phyloP scores from a whole-genome alignment of 306 rosid genomes.

The Begonia loranthoides region DNA sequence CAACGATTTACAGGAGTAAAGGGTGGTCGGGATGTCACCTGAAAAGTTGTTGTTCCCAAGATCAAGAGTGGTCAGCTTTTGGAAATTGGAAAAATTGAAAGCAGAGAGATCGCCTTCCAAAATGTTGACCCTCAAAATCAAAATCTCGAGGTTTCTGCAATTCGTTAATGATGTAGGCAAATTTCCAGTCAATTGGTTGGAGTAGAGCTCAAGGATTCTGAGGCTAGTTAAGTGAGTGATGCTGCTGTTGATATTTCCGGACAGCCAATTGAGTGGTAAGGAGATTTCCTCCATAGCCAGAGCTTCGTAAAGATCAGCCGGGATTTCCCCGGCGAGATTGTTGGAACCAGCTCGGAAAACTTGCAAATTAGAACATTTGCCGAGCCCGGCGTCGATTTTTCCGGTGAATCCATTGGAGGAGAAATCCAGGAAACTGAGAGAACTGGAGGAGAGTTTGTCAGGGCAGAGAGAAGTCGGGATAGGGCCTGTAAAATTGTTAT shows the following conservation, averaged over 20 bases:
- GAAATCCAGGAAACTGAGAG: conserved; percentile 39
- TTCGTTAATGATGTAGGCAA: conserved; percentile 43
- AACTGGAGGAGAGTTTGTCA: conserved; percentile 11
- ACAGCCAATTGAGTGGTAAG: conserved; percentile 34
- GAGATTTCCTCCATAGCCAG: conserved; percentile 37
- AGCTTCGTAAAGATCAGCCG: conserved; percentile 35
- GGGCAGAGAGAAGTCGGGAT: conserved; percentile 46
- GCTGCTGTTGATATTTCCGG: conserved; percentile 32
- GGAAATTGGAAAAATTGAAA: conserved; percentile 46
- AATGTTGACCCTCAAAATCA: conserved; percentile 57
- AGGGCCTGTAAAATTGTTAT: conserved; percentile 53
- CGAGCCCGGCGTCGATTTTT: conserved; percentile 31
- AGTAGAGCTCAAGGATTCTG: conserved; percentile 49
- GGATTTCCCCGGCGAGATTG: conserved; percentile 36
- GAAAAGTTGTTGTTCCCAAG: conserved; percentile 55
- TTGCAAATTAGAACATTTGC: conserved; percentile 45
- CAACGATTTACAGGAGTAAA: conserved; percentile 57
- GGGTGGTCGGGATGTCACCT: conserved; percentile 53
- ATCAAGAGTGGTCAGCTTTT: conserved; percentile 41
- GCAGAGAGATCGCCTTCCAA: conserved; percentile 45
- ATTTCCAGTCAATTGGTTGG: conserved; percentile 47
- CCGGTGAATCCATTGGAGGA: conserved; percentile 46
- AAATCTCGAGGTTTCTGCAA: conserved; percentile 39
- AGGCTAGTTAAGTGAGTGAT: conserved; percentile 34
- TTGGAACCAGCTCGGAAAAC: conserved; percentile 62